Evolutionary conservation across 495 filamentous ascomycete genomes (phyloP), one percentile per base, ranked within the genome.

Genomic region (Penicillium chermesinum): DNA sequence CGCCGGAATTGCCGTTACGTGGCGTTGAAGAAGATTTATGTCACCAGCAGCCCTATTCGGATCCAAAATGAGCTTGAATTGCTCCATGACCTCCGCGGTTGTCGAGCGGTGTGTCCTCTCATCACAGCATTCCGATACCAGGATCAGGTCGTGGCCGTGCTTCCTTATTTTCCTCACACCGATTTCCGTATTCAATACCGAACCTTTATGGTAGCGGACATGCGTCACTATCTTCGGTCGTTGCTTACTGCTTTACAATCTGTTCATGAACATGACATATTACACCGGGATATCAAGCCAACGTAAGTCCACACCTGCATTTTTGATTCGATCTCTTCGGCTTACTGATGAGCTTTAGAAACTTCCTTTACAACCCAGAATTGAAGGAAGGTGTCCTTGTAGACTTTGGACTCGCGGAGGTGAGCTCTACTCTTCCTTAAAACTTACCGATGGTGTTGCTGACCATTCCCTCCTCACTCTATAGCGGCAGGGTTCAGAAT

Each of bases 211-310:
- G 77, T 91, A 16, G 69, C 76, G 18, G 90, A 97, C 52, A 93
- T 95, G 68, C 78, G 82, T 42, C 74, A 89, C 60, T 99, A 97
- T 64, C 87, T 99, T 55, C 80, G 81, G 14, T 94, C 87, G 4
- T 77, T 99, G 7, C 90, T 99, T 62, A 82, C 81, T 4, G 93
- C 94, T 0, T 75, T 99, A 5, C 72, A 77, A 13, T 84, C 86
- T 16, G 89, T 97, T 8, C 93, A 99, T 64, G 73, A 74, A 30
- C 81, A 85, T 57, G 72, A 78, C 15, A 96, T 99, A 46, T 75
- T 99, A 14, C 93, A 99, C 63, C 85, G 93, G 44, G 93, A 99
- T 65, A 96, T 99, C 64, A 99, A 99, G 64, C 93, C 93, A n/a
- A 99, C 93, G 72, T 80, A 61, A 62, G 74, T 46, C 14, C 30